phyloP scores from a whole-genome alignment of 768 basidiomycete species.

The Boletus patriciae region DNA sequence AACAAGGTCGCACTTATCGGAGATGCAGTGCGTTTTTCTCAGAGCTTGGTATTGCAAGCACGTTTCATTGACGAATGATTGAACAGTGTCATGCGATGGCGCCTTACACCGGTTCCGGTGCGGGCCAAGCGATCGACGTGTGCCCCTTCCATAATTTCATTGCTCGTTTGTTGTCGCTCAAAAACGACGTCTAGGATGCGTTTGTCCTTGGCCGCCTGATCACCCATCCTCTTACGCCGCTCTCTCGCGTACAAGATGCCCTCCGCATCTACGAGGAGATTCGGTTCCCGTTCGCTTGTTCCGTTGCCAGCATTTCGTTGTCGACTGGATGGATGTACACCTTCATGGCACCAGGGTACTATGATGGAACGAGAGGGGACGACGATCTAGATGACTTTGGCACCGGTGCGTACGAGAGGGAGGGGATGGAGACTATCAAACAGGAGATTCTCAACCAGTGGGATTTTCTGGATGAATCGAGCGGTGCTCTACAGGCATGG shows the following conservation, averaged over 20 bases:
- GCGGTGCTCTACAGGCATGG: slow-evolving; percentile 15
- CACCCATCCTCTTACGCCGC: slow-evolving; percentile 16
- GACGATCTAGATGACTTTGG: slow-evolving; percentile 12
- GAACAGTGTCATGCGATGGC: slow-evolving; percentile 27
- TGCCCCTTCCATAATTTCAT: neutral
- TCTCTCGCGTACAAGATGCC: neutral
- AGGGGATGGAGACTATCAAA: slow-evolving; percentile 17
- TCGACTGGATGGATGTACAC: slow-evolving; percentile 19
- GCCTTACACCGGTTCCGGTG: slow-evolving; percentile 24
- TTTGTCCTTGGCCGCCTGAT: slow-evolving; percentile 23
- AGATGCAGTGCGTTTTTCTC: slow-evolving; percentile 41
- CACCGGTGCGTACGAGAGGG: slow-evolving; percentile 10
- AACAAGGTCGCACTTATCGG: slow-evolving; percentile 48
- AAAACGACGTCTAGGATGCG: slow-evolving; percentile 10
- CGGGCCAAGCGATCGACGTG: slow-evolving; percentile 30
- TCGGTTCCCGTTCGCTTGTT: slow-evolving; percentile 14
- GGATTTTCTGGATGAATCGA: slow-evolving; percentile 14
- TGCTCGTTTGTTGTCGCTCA: neutral
- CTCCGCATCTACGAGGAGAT: slow-evolving; percentile 15
- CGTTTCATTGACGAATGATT: neutral
- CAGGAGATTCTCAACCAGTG: slow-evolving; percentile 15
- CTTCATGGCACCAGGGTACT: slow-evolving; percentile 21
- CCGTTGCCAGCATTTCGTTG: slow-evolving; percentile 17
- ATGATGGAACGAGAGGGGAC: slow-evolving; percentile 21
- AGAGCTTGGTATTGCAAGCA: too few species aligned